Evolutionary conservation across 495 filamentous ascomycete species (phyloP), one percentile per base, ranked within the genome.

Genomic region (Aspergillus bertholletiae): DNA sequence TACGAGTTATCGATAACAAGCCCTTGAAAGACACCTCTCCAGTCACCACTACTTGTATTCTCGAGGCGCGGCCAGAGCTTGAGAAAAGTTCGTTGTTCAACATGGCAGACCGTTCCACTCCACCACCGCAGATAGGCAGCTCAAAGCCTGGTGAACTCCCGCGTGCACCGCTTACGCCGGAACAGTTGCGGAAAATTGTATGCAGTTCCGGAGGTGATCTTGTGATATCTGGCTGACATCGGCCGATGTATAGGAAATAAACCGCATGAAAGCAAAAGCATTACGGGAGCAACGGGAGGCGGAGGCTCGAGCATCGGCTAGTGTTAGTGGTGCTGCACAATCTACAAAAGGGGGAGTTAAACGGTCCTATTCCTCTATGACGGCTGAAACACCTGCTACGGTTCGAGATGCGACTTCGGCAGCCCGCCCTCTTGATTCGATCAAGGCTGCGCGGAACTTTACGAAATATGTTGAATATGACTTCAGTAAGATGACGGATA

Each of bases 401-500:
- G 75, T 80, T 47, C 88, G 89, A 59, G 88, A 95, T 78, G 89
- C 83, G 49, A 68, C 61, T 20, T 61, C 69, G 30, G 57, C 68
- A 26, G 61, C 64, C 44, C 66, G 71, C 22, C 76, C 72, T 8
- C 69, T 80, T 18, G 80, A 84, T 46, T 71, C 79, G 13, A 88
- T 96, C 55, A 81, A 80, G 53, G 83, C 87, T 2, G 87, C 85
- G 46, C 82, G 80, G 51, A 96, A 93, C 60, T 96, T 97, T 62
- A 81, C 84, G 40, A 90, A 92, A 70, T 97, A 86, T 71, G 89
- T 98, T 59, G 94, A 98, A 54, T 97, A 96, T 69, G 95, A 98
- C 73, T 92, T 98, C 59, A 89, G 87, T 58, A 91, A 91, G 74
- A 98, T 98, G 90, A 93, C 86, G 13, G 94, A 98, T 66, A 97